Evolutionary conservation across 805 yeast genomes (phyloP).

Genomic region (Wickerhamomyces xylosicus): DNA sequence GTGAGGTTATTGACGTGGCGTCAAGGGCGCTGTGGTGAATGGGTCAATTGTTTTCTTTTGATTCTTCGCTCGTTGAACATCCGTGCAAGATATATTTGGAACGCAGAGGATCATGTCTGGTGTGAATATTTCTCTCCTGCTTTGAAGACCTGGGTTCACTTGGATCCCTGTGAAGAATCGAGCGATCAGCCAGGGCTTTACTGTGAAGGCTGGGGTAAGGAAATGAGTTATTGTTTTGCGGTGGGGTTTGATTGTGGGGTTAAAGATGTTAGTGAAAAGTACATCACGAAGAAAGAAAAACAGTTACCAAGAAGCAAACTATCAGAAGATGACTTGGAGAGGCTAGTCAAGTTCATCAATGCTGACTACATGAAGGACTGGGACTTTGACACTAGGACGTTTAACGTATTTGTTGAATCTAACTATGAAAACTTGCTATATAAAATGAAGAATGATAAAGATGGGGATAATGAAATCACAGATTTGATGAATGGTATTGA

Average conservation of each 20-base stretch:
- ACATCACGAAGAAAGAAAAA: constrained; percentile 36
- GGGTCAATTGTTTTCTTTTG: constrained; percentile 79
- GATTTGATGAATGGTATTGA: too few species aligned
- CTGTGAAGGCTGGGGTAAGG: constrained; percentile 83
- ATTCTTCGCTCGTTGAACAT: constrained; percentile 58
- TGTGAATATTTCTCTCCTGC: constrained; percentile 68
- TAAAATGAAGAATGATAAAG: constrained; percentile 1
- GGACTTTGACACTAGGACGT: constrained; percentile 24
- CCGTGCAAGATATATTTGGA: constrained; percentile 70
- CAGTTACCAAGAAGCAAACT: constrained; percentile 37
- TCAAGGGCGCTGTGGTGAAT: constrained; percentile 88
- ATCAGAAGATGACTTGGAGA: constrained; percentile 27
- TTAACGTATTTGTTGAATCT: constrained; percentile 27
- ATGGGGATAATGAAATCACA: too few species aligned
- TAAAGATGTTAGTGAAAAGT: constrained; percentile 60
- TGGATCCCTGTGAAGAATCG: constrained; percentile 82
- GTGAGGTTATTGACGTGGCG: constrained; percentile 47
- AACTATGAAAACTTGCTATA: constrained; percentile 21
- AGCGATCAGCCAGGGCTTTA: constrained; percentile 76
- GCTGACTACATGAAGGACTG: constrained; percentile 20
- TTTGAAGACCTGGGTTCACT: constrained; percentile 70
- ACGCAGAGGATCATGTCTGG: constrained; percentile 94
- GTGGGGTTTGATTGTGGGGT: constrained; percentile 45
- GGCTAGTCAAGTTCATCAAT: constrained; percentile 28
- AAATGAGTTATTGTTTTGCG: constrained; percentile 82